These are phyloP conservation scores for Quercus bicolor DNA, from an alignment of 306 rosid genomes.

Conservation along the genomic window DNA sequence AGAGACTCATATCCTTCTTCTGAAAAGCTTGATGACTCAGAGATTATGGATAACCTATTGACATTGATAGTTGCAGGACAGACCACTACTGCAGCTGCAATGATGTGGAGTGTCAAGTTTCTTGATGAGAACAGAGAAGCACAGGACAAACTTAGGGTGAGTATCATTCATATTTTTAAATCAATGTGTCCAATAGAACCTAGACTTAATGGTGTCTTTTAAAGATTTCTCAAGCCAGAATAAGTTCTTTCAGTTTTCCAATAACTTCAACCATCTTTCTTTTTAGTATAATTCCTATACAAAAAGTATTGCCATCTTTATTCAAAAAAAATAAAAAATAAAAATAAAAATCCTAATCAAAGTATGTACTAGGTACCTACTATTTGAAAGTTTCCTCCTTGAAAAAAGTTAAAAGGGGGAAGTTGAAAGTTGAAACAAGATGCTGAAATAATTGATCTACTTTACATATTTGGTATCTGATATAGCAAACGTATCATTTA, in stretches of 20 bases:
- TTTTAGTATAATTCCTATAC: neutral
- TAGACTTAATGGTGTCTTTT: neutral
- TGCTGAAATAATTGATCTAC: neutral
- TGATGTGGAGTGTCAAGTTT: constrained; percentile 82
- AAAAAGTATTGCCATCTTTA: neutral
- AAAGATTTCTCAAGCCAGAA: too few relatives aligned
- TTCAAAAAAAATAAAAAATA: too few relatives aligned
- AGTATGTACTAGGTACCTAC: too few relatives aligned
- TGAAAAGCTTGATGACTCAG: constrained; percentile 64
- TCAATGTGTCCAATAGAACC: neutral
- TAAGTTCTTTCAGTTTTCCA: neutral
- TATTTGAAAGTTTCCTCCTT: too few relatives aligned
- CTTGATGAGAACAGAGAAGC: constrained; percentile 57
- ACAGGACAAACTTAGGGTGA: constrained; percentile 57
- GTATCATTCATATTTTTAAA: constrained; percentile 9
- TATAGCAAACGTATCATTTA: too few relatives aligned
- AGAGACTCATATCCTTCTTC: constrained; percentile 39
- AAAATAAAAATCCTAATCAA: too few relatives aligned
- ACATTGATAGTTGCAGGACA: constrained; percentile 67
- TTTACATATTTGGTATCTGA: too few relatives aligned
- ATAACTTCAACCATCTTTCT: neutral
- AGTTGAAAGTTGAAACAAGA: neutral
- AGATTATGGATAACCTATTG: constrained; percentile 63
- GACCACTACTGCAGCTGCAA: constrained; percentile 69
- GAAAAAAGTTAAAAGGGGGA: neutral